A percentile compares a stretch with the other conserved stretches of the same genome.
Conservation (phyloP, 2,329 filamentous ascomycete genomes). For the Scleromitrula shiraiana region DNA sequence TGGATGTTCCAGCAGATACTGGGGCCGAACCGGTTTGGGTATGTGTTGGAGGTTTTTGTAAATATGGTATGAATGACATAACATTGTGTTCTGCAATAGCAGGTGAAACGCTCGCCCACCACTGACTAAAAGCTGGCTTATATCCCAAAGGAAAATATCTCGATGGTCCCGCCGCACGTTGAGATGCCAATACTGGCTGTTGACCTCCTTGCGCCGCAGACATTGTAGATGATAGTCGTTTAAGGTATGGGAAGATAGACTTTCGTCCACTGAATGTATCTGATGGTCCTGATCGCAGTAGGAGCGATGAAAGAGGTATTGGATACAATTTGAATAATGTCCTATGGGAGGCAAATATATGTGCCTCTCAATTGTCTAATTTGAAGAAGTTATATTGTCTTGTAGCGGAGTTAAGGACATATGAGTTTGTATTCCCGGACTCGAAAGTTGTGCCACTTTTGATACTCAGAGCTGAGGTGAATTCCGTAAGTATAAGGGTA, state of each 20-base stretch:
- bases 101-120: conserved; percentile 85
- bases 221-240: conserved; percentile 28
- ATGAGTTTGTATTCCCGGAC: no score
- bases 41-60: conserved; percentile 56
- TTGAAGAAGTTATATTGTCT: conserved; percentile 9
- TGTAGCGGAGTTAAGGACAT: conserved; percentile 8
- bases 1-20: conserved; percentile 34
- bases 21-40: conserved; percentile 48
- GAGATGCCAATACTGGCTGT: conserved; percentile 40
- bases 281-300: conserved; percentile 26
- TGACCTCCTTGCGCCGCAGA: conserved; percentile 31
- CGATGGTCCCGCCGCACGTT: conserved; percentile 30
- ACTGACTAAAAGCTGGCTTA: conserved; percentile 85
- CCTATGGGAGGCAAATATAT: conserved; percentile 17
- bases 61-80: conserved; percentile 75
- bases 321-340: conserved; percentile 30
- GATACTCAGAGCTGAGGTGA: no score
- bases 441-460: no score
- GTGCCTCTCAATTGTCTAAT: conserved; percentile 17
- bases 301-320: conserved; percentile 26
- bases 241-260: conserved; percentile 19
- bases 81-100: conserved; percentile 81
- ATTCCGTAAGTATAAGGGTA: no score
- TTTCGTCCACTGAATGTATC: conserved; percentile 24
- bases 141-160: conserved; percentile 78